phyloP scores from a whole-genome alignment of 345 rosid species.

The Linum usitatissimum region DNA sequence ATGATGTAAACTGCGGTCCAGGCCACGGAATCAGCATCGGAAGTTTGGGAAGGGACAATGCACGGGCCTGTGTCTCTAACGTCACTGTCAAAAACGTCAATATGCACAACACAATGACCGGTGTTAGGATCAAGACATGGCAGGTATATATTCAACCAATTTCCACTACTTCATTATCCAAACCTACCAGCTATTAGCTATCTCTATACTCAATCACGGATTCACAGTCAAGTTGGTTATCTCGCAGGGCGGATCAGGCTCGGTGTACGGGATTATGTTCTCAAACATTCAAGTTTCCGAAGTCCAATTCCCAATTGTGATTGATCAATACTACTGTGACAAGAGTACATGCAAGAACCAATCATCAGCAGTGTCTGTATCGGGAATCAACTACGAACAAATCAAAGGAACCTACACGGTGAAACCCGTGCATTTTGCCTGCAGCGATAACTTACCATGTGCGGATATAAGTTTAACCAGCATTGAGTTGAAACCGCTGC shows the following conservation, averaged over 20 bases:
- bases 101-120: slow-evolving; percentile 46
- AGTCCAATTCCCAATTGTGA: slow-evolving; percentile 65
- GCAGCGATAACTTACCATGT: slow-evolving; percentile 82
- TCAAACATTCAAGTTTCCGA: slow-evolving; percentile 67
- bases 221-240: slow-evolving; percentile 3
- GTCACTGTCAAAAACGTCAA: slow-evolving; percentile 59
- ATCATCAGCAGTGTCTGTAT: slow-evolving; percentile 70
- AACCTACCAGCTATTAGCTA: neutral
- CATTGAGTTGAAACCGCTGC: slow-evolving; percentile 43
- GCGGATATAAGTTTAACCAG: slow-evolving; percentile 44
- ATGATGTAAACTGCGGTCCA: slow-evolving; percentile 69
- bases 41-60: slow-evolving; percentile 56
- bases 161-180: neutral
- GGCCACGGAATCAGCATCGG: slow-evolving; percentile 98
- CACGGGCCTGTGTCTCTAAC: slow-evolving; percentile 78
- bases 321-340: slow-evolving; percentile 80
- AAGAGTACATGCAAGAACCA: slow-evolving; percentile 43
- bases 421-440: slow-evolving; percentile 58
- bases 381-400: slow-evolving; percentile 50
- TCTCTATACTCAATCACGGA: slow-evolving; percentile 1
- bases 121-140: slow-evolving; percentile 92
- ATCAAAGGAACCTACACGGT: slow-evolving; percentile 70
- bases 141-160: slow-evolving; percentile 37
- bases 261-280: slow-evolving; percentile 72
- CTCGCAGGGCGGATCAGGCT: slow-evolving; percentile 78